These are phyloP conservation scores for Vitis hybrid DNA, from an alignment of 177 flowering plant species.

Conservation along the genomic window DNA sequence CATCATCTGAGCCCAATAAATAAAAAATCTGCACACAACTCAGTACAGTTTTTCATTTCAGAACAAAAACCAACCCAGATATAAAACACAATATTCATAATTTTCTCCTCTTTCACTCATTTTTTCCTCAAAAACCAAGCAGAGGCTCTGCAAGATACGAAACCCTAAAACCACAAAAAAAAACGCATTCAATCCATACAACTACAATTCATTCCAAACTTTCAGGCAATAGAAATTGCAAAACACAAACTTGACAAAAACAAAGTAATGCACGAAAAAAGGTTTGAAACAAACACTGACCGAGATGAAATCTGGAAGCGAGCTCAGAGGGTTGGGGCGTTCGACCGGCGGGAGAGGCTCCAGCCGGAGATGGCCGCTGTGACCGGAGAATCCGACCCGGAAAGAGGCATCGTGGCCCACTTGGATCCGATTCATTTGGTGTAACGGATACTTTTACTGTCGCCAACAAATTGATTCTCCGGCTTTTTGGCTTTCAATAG, in stretches of 20 bases:
- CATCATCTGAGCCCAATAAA: too few species aligned
- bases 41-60: too few species aligned
- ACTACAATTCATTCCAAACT: neutral
- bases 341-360: constrained; percentile 83
- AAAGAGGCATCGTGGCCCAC: constrained; percentile 64
- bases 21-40: too few species aligned
- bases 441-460: neutral
- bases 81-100: too few species aligned
- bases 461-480: too few species aligned
- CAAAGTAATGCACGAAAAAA: neutral
- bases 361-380: constrained; percentile 86
- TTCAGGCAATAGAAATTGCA: neutral
- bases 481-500: too few species aligned
- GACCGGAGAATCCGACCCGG: constrained; percentile 85
- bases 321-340: constrained; percentile 45
- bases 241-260: neutral
- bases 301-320: constrained; percentile 74
- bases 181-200: neutral
- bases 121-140: too few species aligned
- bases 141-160: too few species aligned
- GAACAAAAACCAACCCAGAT: too few species aligned
- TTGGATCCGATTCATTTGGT: constrained; percentile 65
- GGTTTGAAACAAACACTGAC: constrained; percentile 42
- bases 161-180: too few species aligned
- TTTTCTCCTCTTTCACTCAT: too few species aligned